A percentile compares a stretch with the other conserved stretches of the same genome.
These are phyloP conservation scores for Stropharia rugosoannulata DNA, from an alignment of 768 basidiomycete genomes.

Conservation along the genomic window DNA sequence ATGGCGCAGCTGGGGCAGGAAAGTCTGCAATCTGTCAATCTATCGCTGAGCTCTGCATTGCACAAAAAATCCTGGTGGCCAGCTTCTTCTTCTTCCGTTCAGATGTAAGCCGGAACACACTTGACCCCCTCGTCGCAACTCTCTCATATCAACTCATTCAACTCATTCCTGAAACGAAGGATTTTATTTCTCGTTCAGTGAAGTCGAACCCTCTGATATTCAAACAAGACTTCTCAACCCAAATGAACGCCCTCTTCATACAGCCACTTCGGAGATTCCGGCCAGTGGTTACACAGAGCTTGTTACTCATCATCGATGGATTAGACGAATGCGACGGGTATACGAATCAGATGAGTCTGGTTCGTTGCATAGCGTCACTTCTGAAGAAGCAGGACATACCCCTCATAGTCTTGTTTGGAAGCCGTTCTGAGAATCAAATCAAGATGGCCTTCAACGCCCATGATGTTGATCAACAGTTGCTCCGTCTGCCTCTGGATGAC, in stretches of 20 bases:
- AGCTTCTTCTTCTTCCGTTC: conserved; percentile 16
- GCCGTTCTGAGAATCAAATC: conserved; percentile 9
- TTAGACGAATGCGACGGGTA: conserved; percentile 12
- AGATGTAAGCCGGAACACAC: not conserved
- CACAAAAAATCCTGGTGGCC: not conserved
- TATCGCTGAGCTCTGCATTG: conserved; percentile 11
- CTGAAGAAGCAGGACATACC: not conserved
- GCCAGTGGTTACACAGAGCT: not conserved
- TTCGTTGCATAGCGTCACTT: not conserved
- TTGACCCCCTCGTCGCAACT: conserved; percentile 8
- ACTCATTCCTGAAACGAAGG: conserved; percentile 5
- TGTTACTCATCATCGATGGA: conserved; percentile 11
- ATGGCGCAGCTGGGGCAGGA: conserved; percentile 15
- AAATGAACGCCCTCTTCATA: conserved; percentile 8
- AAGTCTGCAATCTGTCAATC: conserved; percentile 18
- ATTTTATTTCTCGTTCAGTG: conserved; percentile 4
- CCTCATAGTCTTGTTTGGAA: conserved; percentile 7
- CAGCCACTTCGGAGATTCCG: conserved; percentile 1
- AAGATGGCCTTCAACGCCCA: not conserved
- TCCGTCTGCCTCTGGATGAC: conserved; percentile 1
- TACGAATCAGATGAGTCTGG: not conserved
- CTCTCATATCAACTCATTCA: conserved; percentile 12
- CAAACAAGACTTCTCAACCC: conserved; percentile 8
- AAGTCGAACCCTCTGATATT: conserved; percentile 11
- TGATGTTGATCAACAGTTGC: not conserved